These are phyloP conservation scores for Alternaria brassicae DNA, from an alignment of 2,329 filamentous ascomycete genomes.

Conservation along the genomic window DNA sequence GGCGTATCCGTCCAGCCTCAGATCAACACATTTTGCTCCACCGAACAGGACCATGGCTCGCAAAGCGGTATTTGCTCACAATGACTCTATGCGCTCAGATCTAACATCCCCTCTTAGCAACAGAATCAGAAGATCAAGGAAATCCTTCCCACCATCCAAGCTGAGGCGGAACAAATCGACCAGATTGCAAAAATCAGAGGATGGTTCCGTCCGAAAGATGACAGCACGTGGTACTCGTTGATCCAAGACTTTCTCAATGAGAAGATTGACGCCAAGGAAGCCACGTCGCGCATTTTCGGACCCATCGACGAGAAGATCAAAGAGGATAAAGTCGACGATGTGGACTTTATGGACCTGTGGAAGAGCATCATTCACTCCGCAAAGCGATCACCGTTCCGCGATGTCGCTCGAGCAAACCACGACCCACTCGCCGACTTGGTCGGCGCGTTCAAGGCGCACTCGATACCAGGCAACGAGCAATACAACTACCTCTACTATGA, in stretches of 20 bases:
- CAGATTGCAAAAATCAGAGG: constrained; percentile 38
- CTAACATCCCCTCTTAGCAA: constrained; percentile 18
- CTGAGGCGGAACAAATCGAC: constrained; percentile 36
- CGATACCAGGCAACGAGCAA: constrained; percentile 24
- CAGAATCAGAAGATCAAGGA: constrained; percentile 29
- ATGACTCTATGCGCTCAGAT: neutral
- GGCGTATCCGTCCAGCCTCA: neutral
- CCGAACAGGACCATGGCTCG: constrained; percentile 13
- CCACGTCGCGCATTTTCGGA: constrained; percentile 25
- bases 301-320: constrained; percentile 39
- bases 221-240: constrained; percentile 30
- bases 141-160: constrained; percentile 22
- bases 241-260: constrained; percentile 35
- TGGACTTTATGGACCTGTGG: constrained; percentile 37
- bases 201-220: constrained; percentile 38
- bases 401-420: constrained; percentile 15
- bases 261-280: constrained; percentile 21
- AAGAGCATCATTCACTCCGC: constrained; percentile 44
- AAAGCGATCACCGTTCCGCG: constrained; percentile 29
- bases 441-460: constrained; percentile 34
- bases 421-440: constrained; percentile 32
- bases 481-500: constrained; percentile 30
- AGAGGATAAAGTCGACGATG: constrained; percentile 23
- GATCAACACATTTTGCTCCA: neutral
- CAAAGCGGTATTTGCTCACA: constrained; percentile 11